Conservation (phyloP, 768 basidiomycete species). For the Kwoniella dendrophila region DNA sequence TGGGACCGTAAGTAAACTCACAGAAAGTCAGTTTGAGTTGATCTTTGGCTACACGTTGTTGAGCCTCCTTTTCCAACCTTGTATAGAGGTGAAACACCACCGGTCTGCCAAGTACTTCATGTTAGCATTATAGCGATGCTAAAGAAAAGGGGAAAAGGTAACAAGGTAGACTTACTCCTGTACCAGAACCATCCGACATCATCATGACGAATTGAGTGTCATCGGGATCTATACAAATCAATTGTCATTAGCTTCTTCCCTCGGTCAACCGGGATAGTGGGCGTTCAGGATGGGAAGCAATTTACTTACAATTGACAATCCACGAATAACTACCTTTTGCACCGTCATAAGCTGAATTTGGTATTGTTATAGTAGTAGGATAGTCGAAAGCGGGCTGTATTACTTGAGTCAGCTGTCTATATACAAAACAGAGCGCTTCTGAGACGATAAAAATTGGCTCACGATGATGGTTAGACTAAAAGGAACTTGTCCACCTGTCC, state of each 20-base stretch:
- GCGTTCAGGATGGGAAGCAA: background rate
- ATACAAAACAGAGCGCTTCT: background rate
- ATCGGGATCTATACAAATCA: conserved; percentile 32
- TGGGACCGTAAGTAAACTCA: conserved; percentile 7
- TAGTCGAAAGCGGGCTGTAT: conserved; percentile 47
- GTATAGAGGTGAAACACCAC: conserved; percentile 41
- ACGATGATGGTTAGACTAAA: conserved; percentile 43
- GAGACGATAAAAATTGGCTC: conserved; percentile 11
- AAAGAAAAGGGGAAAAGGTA: background rate
- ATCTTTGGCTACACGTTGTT: conserved; percentile 30
- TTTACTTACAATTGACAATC: conserved; percentile 43
- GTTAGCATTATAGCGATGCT: background rate
- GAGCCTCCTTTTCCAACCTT: conserved; percentile 26
- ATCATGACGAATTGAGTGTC: conserved; percentile 35
- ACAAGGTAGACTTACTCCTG: conserved; percentile 32
- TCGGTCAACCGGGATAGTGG: background rate
- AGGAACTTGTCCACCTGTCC: conserved; percentile 42
- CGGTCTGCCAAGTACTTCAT: conserved; percentile 26
- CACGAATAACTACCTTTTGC: conserved; percentile 36
- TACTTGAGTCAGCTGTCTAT: background rate
- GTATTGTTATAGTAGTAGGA: conserved; percentile 38
- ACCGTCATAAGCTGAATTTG: conserved; percentile 29
- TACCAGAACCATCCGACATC: conserved; percentile 48
- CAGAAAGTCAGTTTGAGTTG: conserved; percentile 38
- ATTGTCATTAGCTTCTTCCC: conserved; percentile 1